A percentile compares a stretch with the other conserved stretches of the same genome.
These are phyloP conservation scores for Scedosporium apiospermum DNA, from an alignment of 2,329 filamentous ascomycete genomes.

Conservation along the genomic window DNA sequence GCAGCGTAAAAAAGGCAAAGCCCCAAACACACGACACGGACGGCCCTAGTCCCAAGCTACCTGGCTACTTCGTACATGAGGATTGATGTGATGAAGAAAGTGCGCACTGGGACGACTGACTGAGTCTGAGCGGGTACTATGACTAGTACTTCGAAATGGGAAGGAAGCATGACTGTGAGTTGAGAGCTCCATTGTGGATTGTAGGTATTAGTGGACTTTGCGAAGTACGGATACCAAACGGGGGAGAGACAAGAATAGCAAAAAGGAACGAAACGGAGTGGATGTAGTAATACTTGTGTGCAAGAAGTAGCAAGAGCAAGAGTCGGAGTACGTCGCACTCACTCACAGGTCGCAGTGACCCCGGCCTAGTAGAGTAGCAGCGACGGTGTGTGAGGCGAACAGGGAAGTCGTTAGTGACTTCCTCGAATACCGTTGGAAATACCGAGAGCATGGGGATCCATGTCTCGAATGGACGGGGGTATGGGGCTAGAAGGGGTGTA, in stretches of 20 bases:
- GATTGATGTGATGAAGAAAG: not conserved
- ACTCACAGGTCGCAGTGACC: not conserved
- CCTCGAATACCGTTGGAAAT: not conserved
- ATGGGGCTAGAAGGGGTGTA: not conserved
- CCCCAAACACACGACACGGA: not conserved
- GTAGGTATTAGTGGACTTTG: not conserved
- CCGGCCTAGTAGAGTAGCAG: too few relatives aligned
- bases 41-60: not conserved
- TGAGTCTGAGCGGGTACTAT: too few relatives aligned
- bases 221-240: not conserved
- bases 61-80: not conserved
- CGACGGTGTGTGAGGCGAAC: too few relatives aligned
- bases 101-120: not conserved
- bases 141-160: too few relatives aligned
- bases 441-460: slow-evolving; percentile 1
- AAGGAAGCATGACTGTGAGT: too few relatives aligned
- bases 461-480: not conserved
- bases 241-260: not conserved
- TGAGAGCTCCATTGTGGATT: too few relatives aligned
- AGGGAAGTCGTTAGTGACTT: not conserved
- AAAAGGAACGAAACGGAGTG: not conserved
- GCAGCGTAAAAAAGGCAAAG: not conserved
- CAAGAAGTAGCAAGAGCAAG: not conserved
- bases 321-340: not conserved
- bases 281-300: not conserved